Base-by-base conservation (phyloP, 805 yeast species). In the Debaryomyces castellii region DNA sequence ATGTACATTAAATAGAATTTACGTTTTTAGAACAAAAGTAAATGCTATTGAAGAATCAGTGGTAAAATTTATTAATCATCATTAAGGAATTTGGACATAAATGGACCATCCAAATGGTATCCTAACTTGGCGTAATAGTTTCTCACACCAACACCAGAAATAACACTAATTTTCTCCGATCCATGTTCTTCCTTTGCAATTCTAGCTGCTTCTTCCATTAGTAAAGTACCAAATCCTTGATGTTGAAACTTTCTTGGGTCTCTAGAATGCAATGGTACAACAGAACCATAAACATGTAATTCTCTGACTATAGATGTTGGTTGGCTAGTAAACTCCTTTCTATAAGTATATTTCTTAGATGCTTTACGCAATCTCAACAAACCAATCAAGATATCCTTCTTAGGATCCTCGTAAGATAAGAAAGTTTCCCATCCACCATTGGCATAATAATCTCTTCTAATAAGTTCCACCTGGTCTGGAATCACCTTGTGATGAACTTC, bases 381-480 rank as follows among this genome's bases (percentile, higher is more conserved):
- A 8, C 99, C 99, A 66, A 94, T 89, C 52, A 94, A 75, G 49
- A 94, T 94, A 66, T 94, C 99, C 67, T 92, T 90, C 65, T 88
- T 87, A 39, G 98, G 98, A 67, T 94, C 99, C 66, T 94, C 99
- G 65, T 94, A 94, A 12, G 95, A 83, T 50, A 94, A 70, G 64
- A 94, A 94, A 0, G 99, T 94, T 70, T 94, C 98, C 98, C 98
- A 94, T 17, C 97, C 97, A 20, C 96, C 98, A 60, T 94, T 94
- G 36, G 99, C 99, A 54, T 87, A 86, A 68, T 94, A 94, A 63
- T 94, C 99, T 62, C 99, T 81, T 64, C 99, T 81, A 44, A 94
- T 87, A 45, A 94, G 73, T 67, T 94, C 99, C 14, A 94, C 96
- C 66, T 94, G 98, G 62, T 94, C 98, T 0, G 99, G 99, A 39